Evolutionary conservation across 805 yeast genomes (phyloP), one percentile per base, ranked within the genome.

Genomic region (Isabelozyma pseudorhagii): DNA sequence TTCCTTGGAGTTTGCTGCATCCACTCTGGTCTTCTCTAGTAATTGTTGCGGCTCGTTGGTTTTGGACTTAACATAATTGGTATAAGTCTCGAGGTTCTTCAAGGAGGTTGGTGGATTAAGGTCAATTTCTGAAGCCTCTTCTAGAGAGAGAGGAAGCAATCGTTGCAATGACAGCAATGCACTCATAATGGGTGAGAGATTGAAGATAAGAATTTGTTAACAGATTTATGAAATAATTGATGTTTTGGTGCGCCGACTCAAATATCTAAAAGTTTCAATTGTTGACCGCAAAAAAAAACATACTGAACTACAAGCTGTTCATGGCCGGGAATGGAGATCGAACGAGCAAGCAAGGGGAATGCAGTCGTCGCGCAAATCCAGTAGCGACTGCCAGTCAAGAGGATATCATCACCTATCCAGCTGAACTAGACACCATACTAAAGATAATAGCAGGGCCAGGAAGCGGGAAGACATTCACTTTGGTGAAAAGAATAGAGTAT

Each of bases 381-480:
- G 36, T 10, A 8, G 36, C 51, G 8, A 81, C 86, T 0, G 64
- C 63, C 3, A 61, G 78, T 0, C 90, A 84, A 59, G 50, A 57
- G 43, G 59, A 61, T 13, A 79, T 82, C 5, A 78, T 84, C 8
- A 58, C 64, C 1, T 63, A 64, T 49, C 79, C 82, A 1, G 61
- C 69, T 5, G 59, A 51, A 5, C 68, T 71, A 7, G 61, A 68
- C 14, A 64, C 72, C 7, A 65, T 84, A 0, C 62, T 86, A 5
- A 72, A 79, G 38, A 71, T 86, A 1, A 68, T 74, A 8, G 87
- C 91, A 0, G 90, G 90, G 0, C 90, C 92, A 0, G 91, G 92
- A 4, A 78, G 87, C 8, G 92, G 93, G 2, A 86, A 86, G 58
- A 84, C 91, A 0, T 68, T 71, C 34, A 84, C 90, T 0, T 55